Evolutionary conservation across 2,329 filamentous ascomycete species (phyloP), one percentile per base, ranked within the genome.

Genomic region (Lachnellula hyalina): DNA sequence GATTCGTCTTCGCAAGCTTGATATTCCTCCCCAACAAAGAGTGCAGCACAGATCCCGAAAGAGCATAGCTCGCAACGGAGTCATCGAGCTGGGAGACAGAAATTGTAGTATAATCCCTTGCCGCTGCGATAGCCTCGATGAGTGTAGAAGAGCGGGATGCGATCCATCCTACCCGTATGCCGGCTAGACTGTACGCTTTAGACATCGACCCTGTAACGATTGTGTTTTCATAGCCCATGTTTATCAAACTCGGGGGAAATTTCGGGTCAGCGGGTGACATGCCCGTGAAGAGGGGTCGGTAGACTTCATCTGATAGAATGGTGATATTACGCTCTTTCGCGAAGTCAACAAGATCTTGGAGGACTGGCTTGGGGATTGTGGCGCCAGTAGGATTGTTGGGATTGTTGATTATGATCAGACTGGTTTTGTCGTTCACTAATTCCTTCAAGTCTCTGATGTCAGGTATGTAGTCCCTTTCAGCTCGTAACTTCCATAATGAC

Each of bases 31-130:
- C 75, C 2, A 89, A 74, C 2, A 90, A 72, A 11, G 72, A 74
- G 59, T 86, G 77, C n/a, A 90, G 80, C 19, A 86, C 85, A 35
- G 76, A 73, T 1, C 80, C 73, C 11, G 81, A 81, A 7, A 96
- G 74, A 0, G 91, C 90, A 65, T 85, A 93, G 28, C 82, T 80
- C 2, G 90, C 91, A 11, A 96, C 77, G 49, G 82, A 80, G 68
- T 96, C 89, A 68, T 95, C 90, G 6, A 96, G 74, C 65, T 86
- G 83, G n/a, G 87, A 89, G 0, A 95, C 89, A 40, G 86, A 88
- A 64, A 95, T 95, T 25, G 88, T 91, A 3, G 89, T 95, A 74
- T 94, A 95, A 69, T 94, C 86, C 41, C 90, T 78, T 1, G 85
- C 84, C 14, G 75, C 71, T 11, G 85, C 83, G 58, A 88, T 77